These are phyloP conservation scores for Fusarium nisikadoi DNA, from an alignment of 2,329 filamentous ascomycete species.

Conservation along the genomic window DNA sequence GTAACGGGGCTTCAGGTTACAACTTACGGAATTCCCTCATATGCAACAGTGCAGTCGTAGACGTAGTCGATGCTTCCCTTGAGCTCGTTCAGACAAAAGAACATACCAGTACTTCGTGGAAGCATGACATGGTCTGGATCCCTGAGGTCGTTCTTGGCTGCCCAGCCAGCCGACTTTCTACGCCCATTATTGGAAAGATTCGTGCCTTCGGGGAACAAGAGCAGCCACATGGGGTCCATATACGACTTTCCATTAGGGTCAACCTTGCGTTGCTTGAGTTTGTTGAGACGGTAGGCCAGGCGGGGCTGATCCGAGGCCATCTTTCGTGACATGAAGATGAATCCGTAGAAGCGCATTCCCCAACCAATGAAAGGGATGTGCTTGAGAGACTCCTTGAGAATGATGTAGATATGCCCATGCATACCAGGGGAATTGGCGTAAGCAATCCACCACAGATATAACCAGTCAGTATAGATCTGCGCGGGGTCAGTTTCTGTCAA, in stretches of 20 bases:
- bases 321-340: conserved; percentile 92
- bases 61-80: conserved; percentile 81
- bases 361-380: conserved; percentile 82
- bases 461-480: conserved; percentile 87
- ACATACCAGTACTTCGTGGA: conserved; percentile 82
- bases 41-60: conserved; percentile 94
- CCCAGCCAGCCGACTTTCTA: conserved; percentile 78
- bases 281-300: conserved; percentile 77
- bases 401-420: conserved; percentile 90
- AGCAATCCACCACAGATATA: conserved; percentile 94
- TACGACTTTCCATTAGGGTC: conserved; percentile 66
- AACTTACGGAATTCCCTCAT: conserved; percentile 90
- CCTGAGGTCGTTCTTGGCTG: conserved; percentile 76
- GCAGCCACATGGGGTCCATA: conserved; percentile 86
- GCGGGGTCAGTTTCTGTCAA: neutral
- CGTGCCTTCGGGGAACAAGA: conserved; percentile 89
- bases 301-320: conserved; percentile 82
- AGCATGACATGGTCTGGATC: conserved; percentile 80
- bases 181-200: conserved; percentile 79
- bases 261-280: conserved; percentile 69
- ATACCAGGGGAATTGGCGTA: conserved; percentile 80
- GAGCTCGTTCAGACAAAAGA: conserved; percentile 82
- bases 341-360: conserved; percentile 87
- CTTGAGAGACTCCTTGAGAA: conserved; percentile 87
- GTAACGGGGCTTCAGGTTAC: neutral